Base-by-base conservation (phyloP, 2,329 filamentous ascomycete species). In the Sarocladium oryzae region DNA sequence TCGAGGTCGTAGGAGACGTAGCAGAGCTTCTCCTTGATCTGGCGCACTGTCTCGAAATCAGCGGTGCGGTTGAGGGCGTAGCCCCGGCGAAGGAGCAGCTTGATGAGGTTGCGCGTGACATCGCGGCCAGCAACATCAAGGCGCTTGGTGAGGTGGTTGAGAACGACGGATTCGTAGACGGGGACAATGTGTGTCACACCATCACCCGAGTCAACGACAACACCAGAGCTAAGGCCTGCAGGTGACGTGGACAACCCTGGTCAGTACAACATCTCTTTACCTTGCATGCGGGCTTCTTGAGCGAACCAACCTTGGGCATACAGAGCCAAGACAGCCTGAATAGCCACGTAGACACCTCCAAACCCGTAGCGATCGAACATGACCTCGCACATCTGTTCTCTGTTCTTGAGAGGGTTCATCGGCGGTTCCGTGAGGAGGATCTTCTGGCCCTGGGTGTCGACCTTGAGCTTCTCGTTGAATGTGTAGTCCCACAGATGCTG, bases 11-110 rank as follows among this genome's bases (percentile, higher is more conserved):
- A 99, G 11, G 91, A 96, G 52, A 99, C 92, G 69, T 99, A 99
- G 79, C 93, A 97, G 49, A 99, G 86, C 79, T 99, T 99, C 78
- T 99, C 93, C 76, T 99, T 99, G 76, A 99, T 97, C 70, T 97
- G 92, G 56, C 93, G 88, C 52, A 99, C 93, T 3, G 93, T 99
- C 72, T 99, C 93, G 69, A 99, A 99, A 69, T 99, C 93, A 66
- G 93, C 93, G 11, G 93, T 99, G 68, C 93, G 84, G 81, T 99
- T 99, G 56, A 99, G 83, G 32, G 93, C 90, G 69, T 99, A 99
- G 40, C 93, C 93, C 60, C 93, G 84, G 63, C 93, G 89, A 53
- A 96, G 81, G 18, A 99, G 85, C 48, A 99, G 85, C 49, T 90
- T 89, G 69, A 99, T 99, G 57, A 99, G 81, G 71, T 99, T 97